Evolutionary conservation across 169 alveolate genomes (phyloP), one percentile per base, ranked within the genome.

Genomic region (Theileria equi): DNA sequence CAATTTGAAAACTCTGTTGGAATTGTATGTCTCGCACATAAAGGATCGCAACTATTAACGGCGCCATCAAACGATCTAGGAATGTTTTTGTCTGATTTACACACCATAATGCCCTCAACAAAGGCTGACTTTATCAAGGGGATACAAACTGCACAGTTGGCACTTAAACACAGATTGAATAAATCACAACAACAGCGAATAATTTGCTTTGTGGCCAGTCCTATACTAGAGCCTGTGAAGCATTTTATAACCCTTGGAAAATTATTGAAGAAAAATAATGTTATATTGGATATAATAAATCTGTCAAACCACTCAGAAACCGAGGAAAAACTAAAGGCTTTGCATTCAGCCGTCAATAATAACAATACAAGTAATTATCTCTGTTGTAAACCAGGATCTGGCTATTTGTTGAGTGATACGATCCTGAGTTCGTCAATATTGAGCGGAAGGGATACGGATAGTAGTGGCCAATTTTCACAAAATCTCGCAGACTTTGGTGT

Each of bases 131-230:
- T 96, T 50, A 54, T 88, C 34, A 91, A 93, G 48, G 94, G 98
- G 26, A 76, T 96, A 28, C 92, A 90, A 55, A 94, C 94, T 21
- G 98, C 98, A 2, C 95, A 93, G 78, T 89, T 97, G 50, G 98
- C 98, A 3, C 82, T 97, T 52, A 97, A 97, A 84, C 99, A 96
- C 86, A 86, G 99, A 61, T 88, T 88, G 36, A 96, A 97, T 74
- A 97, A 95, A 72, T 84, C 91, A 21, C 93, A 94, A 82, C 90
- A 87, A 47, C 96, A 95, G 84, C 91, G 99, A 69, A 96, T 97
- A 36, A 88, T 96, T 19, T 90, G 94, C 53, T 96, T 97, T 67
- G 94, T 96, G 11, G 99, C 99, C 5, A 93, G 98, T 61, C 99
- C 99, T 5, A 48, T 89, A 29, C 87, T 78, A 31, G 81, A 65